phyloP scores from a whole-genome alignment of 2,329 filamentous ascomycete genomes.

The Zasmidium cellare region DNA sequence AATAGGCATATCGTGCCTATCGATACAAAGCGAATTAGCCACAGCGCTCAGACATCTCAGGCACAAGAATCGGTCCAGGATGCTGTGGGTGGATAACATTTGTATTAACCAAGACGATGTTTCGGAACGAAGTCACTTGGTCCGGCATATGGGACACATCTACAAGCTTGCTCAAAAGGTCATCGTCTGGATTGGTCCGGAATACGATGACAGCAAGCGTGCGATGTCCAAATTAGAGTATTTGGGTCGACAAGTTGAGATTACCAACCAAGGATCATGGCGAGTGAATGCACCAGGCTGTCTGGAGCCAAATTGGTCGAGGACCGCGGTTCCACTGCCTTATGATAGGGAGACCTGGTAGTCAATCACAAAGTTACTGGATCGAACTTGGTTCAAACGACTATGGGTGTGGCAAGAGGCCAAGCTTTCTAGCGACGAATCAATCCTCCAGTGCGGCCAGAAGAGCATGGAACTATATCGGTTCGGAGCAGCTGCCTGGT shows the following conservation, averaged over 20 bases:
- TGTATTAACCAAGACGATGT: conserved; percentile 19
- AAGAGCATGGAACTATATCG: background rate
- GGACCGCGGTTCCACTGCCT: background rate
- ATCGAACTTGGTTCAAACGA: background rate
- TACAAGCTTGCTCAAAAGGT: conserved; percentile 8
- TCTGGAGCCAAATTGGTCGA: background rate
- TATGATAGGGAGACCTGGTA: background rate
- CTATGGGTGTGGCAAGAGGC: background rate
- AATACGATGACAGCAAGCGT: background rate
- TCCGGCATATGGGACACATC: conserved; percentile 17
- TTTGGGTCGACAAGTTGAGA: background rate
- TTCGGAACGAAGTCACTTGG: conserved; percentile 11
- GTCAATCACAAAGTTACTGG: background rate
- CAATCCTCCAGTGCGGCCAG: background rate
- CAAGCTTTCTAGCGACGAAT: background rate
- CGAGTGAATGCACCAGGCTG: background rate
- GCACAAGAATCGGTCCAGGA: background rate
- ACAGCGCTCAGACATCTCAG: background rate
- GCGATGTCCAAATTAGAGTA: background rate
- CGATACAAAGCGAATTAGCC: background rate
- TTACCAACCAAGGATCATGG: background rate
- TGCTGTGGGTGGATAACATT: background rate
- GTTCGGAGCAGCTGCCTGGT: background rate
- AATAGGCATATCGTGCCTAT: too few relatives aligned
- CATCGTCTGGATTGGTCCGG: conserved; percentile 9